Evolutionary conservation across 345 rosid genomes (phyloP).

Genomic region (Pistacia integerrima): DNA sequence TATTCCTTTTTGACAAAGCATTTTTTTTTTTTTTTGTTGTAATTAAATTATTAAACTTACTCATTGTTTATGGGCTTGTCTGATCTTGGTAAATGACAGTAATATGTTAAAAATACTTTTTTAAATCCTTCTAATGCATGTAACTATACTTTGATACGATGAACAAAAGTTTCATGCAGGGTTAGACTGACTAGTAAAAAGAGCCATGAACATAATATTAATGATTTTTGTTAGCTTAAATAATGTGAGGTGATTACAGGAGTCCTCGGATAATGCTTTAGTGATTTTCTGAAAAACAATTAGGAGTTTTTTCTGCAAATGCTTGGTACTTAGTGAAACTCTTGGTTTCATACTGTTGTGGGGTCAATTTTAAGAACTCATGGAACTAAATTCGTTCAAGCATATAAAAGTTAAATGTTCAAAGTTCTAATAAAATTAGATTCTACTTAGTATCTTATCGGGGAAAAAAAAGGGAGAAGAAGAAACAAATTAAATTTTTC

Average conservation of each 20-base stretch:
- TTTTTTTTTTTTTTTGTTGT: too few relatives aligned
- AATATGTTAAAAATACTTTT: slow-evolving; percentile 4
- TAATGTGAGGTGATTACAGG: neutral
- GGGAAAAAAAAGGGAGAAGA: too few relatives aligned
- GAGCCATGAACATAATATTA: neutral
- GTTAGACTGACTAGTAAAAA: neutral
- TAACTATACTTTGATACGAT: neutral
- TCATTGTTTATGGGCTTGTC: too few relatives aligned
- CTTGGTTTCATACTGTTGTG: neutral
- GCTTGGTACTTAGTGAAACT: neutral
- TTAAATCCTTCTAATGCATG: neutral
- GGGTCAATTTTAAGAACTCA: neutral
- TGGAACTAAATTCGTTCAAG: neutral
- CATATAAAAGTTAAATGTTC: too few relatives aligned
- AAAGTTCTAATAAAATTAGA: neutral
- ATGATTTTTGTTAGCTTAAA: neutral
- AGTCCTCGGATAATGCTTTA: neutral
- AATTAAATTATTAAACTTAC: neutral
- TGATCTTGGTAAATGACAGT: neutral
- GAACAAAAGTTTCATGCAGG: neutral
- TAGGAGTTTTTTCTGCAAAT: neutral
- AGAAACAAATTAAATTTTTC: neutral
- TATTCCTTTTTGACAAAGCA: neutral
- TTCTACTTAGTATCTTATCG: too few relatives aligned
- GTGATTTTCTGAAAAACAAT: neutral